Conservation (phyloP, 2,329 filamentous ascomycete genomes). For the Pestalotiopsis sp. region DNA sequence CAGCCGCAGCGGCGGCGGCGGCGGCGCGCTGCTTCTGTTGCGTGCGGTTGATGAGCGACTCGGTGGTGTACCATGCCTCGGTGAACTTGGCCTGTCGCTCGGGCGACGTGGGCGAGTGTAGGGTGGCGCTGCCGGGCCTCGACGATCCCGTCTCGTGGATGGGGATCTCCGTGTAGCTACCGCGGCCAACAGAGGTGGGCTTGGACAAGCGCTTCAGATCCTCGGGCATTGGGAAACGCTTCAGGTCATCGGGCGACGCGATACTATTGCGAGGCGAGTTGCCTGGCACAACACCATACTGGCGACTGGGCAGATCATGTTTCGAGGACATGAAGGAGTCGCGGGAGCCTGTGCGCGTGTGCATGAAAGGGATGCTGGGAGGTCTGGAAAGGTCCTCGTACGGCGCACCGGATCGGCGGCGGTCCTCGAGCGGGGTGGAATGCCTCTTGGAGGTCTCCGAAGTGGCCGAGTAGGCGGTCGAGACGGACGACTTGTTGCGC, state of each 20-base stretch:
- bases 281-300: conserved; percentile 52
- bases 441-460: conserved; percentile 63
- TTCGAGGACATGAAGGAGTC: conserved; percentile 54
- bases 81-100: conserved; percentile 50
- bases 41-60: conserved; percentile 56
- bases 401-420: conserved; percentile 44
- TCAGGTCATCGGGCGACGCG: conserved; percentile 45
- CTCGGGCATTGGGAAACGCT: conserved; percentile 42
- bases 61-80: conserved; percentile 57
- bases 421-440: conserved; percentile 45
- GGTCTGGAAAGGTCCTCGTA: conserved; percentile 50
- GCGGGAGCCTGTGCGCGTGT: conserved; percentile 70
- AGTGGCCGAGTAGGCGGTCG: conserved; percentile 44
- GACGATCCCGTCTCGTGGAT: conserved; percentile 40
- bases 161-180: conserved; percentile 54
- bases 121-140: conserved; percentile 22
- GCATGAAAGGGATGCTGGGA: conserved; percentile 74
- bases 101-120: conserved; percentile 30
- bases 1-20: conserved; percentile 40
- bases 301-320: conserved; percentile 56
- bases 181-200: conserved; percentile 34
- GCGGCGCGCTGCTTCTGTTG: conserved; percentile 52
- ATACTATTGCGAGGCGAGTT: conserved; percentile 44
- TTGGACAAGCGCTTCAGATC: conserved; percentile 52
- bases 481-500: conserved; percentile 66